Conservation (phyloP, 1,139 yeast genomes). For the Kurtzmaniella quercitrusa region DNA sequence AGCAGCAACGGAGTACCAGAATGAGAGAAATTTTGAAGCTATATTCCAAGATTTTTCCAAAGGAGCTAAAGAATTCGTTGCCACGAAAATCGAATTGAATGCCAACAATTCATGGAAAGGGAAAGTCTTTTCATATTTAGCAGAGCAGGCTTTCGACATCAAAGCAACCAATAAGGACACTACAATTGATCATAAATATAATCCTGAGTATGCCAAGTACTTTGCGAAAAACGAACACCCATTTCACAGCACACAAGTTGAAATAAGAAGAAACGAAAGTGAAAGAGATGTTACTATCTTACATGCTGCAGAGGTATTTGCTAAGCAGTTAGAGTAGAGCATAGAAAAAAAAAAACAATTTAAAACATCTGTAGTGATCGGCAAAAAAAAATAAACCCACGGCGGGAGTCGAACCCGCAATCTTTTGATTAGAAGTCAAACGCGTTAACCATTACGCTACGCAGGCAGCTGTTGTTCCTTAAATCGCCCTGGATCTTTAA, state of each 20-base stretch:
- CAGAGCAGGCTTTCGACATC: background rate
- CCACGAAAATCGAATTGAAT: background rate
- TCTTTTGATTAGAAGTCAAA: conserved; percentile 8
- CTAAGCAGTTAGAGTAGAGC: conserved; percentile 14
- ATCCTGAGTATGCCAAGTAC: conserved; percentile 22
- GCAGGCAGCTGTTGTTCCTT: conserved; percentile 7
- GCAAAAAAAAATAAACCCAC: conserved; percentile 4
- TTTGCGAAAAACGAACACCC: conserved; percentile 12
- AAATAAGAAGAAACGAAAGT: background rate
- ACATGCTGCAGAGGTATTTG: conserved; percentile 24
- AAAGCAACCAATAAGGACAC: background rate
- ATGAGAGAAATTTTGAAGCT: background rate
- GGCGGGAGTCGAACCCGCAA: conserved; percentile 3
- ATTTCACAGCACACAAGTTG: background rate
- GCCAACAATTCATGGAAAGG: conserved; percentile 8
- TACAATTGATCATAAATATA: conserved; percentile 9
- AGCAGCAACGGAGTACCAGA: background rate
- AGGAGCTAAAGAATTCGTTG: background rate
- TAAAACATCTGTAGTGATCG: background rate
- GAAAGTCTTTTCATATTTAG: conserved; percentile 9
- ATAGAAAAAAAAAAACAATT: background rate
- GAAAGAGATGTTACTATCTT: conserved; percentile 16
- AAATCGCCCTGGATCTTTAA: background rate
- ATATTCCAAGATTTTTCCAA: conserved; percentile 9
- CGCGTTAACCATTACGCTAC: conserved; percentile 14